Evolutionary conservation across 2,329 filamentous ascomycete genomes (phyloP).

Genomic region (Fusarium liriodendri): DNA sequence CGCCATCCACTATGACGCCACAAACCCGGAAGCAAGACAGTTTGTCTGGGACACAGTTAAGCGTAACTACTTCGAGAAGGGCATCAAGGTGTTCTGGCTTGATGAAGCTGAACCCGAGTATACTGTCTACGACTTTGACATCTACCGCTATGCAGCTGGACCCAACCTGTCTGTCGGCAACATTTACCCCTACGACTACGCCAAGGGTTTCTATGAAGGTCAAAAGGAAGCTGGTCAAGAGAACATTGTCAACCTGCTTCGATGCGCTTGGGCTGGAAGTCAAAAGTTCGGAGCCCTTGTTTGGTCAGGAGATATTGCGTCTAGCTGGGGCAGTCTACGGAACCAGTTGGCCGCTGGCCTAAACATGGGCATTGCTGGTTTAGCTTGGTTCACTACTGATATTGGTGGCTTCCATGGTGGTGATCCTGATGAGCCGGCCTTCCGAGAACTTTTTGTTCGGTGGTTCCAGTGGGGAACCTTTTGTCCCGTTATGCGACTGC

Average conservation of each 20-base stretch:
- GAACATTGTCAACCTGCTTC: slow-evolving; percentile 67
- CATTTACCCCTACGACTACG: slow-evolving; percentile 69
- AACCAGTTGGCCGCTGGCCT: slow-evolving; percentile 72
- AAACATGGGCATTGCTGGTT: slow-evolving; percentile 72
- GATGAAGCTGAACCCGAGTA: slow-evolving; percentile 78
- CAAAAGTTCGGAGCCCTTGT: slow-evolving; percentile 74
- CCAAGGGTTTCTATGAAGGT: slow-evolving; percentile 70
- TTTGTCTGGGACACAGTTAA: slow-evolving; percentile 71
- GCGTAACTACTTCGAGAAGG: slow-evolving; percentile 70
- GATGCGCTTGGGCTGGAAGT: slow-evolving; percentile 63
- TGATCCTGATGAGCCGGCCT: slow-evolving; percentile 63
- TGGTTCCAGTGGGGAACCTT: slow-evolving; percentile 79
- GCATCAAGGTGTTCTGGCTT: slow-evolving; percentile 74
- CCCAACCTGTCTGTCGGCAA: slow-evolving; percentile 62
- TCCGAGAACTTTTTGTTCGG: slow-evolving; percentile 72
- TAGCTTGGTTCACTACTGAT: slow-evolving; percentile 78
- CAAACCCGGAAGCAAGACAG: slow-evolving; percentile 67
- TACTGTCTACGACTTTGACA: slow-evolving; percentile 73
- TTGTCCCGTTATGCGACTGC: slow-evolving; percentile 74
- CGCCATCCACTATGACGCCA: slow-evolving; percentile 71
- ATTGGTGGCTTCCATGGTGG: slow-evolving; percentile 78
- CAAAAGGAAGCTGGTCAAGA: slow-evolving; percentile 62
- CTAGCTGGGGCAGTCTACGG: slow-evolving; percentile 69
- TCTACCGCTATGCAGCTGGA: slow-evolving; percentile 59
- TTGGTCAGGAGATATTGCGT: slow-evolving; percentile 76